Conservation (phyloP, 306 rosid genomes). For the Vachellia pachyceras region DNA sequence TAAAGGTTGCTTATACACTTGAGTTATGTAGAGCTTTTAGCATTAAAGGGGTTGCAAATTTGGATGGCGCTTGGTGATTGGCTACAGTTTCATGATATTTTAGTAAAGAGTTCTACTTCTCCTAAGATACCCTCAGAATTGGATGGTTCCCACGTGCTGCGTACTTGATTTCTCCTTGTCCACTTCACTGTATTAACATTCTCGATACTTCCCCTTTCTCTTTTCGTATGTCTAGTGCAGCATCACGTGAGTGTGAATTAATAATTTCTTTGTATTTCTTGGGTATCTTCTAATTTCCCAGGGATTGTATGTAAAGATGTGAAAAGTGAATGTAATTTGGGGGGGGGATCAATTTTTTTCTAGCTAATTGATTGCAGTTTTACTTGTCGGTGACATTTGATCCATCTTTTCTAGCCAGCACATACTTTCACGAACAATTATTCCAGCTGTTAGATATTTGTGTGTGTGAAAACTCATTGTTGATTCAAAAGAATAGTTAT, state of each 20-base stretch:
- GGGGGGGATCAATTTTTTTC: not conserved
- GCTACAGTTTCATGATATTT: not conserved
- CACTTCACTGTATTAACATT: not conserved
- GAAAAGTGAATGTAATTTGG: not conserved
- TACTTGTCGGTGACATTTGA: not conserved
- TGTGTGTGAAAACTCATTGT: no score
- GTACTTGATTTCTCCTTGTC: not conserved
- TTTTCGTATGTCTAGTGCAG: not conserved
- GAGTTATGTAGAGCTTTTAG: not conserved
- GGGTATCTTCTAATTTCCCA: no score
- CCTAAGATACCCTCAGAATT: not conserved
- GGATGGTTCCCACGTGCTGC: slow-evolving; percentile 8
- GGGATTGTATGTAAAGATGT: not conserved
- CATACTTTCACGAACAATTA: no score
- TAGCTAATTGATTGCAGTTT: not conserved
- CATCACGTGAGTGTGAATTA: not conserved
- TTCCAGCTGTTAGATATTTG: no score
- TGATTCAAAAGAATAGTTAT: no score
- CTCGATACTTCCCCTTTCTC: not conserved
- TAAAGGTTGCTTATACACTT: not conserved
- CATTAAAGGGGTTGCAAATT: not conserved
- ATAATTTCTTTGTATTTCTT: not conserved
- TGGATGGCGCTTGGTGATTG: not conserved
- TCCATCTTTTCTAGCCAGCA: no score
- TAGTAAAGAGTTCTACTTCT: not conserved